Base-by-base conservation (phyloP, 495 filamentous ascomycete genomes). In the Xylaria palmicola region DNA sequence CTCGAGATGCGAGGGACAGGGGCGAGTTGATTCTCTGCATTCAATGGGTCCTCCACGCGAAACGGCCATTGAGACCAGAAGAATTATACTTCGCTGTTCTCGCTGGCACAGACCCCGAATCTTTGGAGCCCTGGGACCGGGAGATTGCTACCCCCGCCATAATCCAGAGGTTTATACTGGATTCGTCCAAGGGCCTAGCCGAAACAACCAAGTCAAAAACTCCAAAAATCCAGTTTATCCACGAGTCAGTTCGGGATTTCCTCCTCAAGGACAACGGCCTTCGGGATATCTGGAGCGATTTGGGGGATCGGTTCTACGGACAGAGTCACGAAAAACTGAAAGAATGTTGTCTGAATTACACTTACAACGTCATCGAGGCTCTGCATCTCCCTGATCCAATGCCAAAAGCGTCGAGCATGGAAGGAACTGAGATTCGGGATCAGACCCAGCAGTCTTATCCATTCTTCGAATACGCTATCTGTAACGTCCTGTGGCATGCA, bases 161-260 rank as follows among this genome's bases (percentile, higher is more conserved):
- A 15, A 15, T n/a, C n/a, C n/a, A 62, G 27, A 65, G 48, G 26
- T 77, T 68, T 39, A 70, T 77, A 10, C 63, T 70, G 0, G 62
- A 52, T 40, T 68, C 55, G 4, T 78, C 75, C 1, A 78, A 76
- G 50, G 74, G 75, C 0, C 67, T 76, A 17, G 72, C 64, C 1
- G 74, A 78, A 63, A 26, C 69, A 22, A 71, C 72, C 1, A 66
- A 59, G 44, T 45, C 41, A 1, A 61, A 61, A 20, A 26, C 26
- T 0, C 43, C 68, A 17, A 71, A 52, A 4, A 72, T 75, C 8
- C 76, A 77, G 30, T 78, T 79, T 51, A 77, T 78, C 26, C 76
- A 79, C 52, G 75, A 78, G 48, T 78, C 77, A 0, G 75, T 78
- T 0, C 49, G 62, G 52, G 77, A 79, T 49, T 78, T 74, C 60